A percentile compares a stretch with the other conserved stretches of the same genome.
phyloP scores from a whole-genome alignment of 257 asterid genomes.

The Dorcoceras hygrometricum region DNA sequence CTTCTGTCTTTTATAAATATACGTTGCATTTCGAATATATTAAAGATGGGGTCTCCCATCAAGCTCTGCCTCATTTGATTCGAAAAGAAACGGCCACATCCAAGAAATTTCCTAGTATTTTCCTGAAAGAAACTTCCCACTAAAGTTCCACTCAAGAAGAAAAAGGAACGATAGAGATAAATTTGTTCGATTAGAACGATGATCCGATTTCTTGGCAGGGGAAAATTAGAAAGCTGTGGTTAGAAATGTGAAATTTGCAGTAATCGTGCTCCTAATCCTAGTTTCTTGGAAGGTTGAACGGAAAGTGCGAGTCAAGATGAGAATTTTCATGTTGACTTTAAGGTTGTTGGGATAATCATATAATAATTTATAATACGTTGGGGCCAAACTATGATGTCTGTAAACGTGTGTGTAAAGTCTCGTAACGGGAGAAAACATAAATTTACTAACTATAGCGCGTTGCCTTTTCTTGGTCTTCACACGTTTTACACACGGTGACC shows the following conservation, averaged over 20 bases:
- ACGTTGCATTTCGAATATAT: slow-evolving; percentile 6
- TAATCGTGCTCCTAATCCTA: slow-evolving; percentile 3
- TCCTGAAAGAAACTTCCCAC: slow-evolving; percentile 15
- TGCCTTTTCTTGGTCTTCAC: no score
- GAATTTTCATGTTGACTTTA: background rate
- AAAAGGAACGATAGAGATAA: background rate
- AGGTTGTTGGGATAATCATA: background rate
- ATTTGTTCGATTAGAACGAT: slow-evolving; percentile 10
- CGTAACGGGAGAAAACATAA: no score
- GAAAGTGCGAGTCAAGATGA: background rate
- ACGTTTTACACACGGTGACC: no score
- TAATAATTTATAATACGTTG: no score
- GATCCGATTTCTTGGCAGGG: slow-evolving; percentile 32
- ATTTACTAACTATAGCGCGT: no score
- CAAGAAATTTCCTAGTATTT: slow-evolving; percentile 25
- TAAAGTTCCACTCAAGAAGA: background rate
- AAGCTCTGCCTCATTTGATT: background rate
- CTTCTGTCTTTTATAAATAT: background rate
- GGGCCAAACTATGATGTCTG: no score
- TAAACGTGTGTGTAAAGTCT: no score
- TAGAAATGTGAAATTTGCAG: slow-evolving; percentile 4
- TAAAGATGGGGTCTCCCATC: background rate
- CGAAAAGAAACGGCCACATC: background rate
- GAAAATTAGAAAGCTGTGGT: slow-evolving; percentile 24
- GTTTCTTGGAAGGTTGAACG: background rate